Evolutionary conservation across 768 basidiomycete genomes (phyloP), one percentile per base, ranked within the genome.

Genomic region (Cubamyces sp.): DNA sequence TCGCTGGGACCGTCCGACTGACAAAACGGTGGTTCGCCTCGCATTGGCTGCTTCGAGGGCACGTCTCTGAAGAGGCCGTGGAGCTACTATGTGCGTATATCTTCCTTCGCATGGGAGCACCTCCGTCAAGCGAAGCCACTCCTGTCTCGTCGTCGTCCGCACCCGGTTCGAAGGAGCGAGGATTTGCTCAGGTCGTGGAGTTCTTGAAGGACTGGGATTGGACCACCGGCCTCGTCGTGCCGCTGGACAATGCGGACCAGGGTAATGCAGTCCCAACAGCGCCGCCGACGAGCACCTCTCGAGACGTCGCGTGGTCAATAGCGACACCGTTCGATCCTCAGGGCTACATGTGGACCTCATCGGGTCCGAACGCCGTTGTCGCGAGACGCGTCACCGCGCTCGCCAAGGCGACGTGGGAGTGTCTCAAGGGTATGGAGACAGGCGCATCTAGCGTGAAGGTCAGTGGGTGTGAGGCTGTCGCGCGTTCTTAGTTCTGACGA

Each of bases 21-120:
- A 84, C 92, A 53, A 96, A 98, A 77, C 84, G 96, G 45, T 99
- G 97, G 97, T 78, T 98, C 56, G 86, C 91, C 0, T 79, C 90
- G 7, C 97, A 99, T 71, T 93, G 91, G 89, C 81, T 97, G 59
- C 82, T 98, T 37, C 80, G 83, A 4, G 75, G 80, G 0, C 90
- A 93, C 66, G 78, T 98, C 55, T 81, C 82, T 6, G 83, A 86
- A 61, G 94, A 98, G 72, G 87, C 84, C 0, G 83, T 92, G 39
- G 97, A 99, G 74, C 77, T 98, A 18, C 73, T 99, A 43, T 93
- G 92, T 73, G 92, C 94, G 0, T 77, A 78, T 37, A 79, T 91
- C 16, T 98, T 96, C 70, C 77, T 94, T 12, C 80, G 81, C 3
- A 80, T 83, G n/a, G 80, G 73, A 70, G 21, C 73, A 62, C 68